Evolutionary conservation across 768 basidiomycete species (phyloP), one percentile per base, ranked within the genome.

Genomic region (Gymnopilus junonius): DNA sequence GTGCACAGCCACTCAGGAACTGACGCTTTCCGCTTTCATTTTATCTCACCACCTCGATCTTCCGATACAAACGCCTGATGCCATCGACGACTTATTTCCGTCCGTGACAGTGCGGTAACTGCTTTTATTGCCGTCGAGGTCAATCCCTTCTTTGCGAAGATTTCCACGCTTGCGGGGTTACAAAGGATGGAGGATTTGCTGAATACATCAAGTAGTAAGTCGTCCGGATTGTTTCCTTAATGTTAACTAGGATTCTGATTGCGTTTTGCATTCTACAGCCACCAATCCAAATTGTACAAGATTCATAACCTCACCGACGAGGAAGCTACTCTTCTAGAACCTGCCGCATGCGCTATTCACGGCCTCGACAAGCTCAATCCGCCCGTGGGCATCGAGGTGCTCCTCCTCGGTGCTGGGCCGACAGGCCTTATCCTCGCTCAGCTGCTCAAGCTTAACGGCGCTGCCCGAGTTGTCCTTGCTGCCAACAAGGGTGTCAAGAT

Each of bases 401-500:
- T 97, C 56, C 80, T 96, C 35, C 82, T 95, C 48, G 94, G 94
- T 55, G 92, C 94, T n/a, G 94, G 94, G 12, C 94, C 94, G 0
- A 96, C 94, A 0, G 83, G 94, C n/a, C 83, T 96, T 35, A 93
- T 95, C 65, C 85, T 97, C 46, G 89, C 94, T 0, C 94, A 96
- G 74, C 82, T 97, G 23, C 80, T 96, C 63, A 94, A 93, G 76
- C 80, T 92, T 43, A 95, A 95, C 72, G 94, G 94, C 45, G 94
- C 94, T 15, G 78, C 84, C 23, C 84, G 85, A 62, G 85, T 95
- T 59, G 91, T 92, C 56, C 87, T 97, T 61, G 94, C 93, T 1
- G 92, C 92, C 31, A 94, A 95, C 78, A 92, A 93, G 74, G 94
- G 94, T 42, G 85, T 94, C 71, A 96, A 97, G 83, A 94, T 91